Evolutionary conservation across 129 eudicot species (phyloP).

Genomic region (Chrysanthemum seticuspe): DNA sequence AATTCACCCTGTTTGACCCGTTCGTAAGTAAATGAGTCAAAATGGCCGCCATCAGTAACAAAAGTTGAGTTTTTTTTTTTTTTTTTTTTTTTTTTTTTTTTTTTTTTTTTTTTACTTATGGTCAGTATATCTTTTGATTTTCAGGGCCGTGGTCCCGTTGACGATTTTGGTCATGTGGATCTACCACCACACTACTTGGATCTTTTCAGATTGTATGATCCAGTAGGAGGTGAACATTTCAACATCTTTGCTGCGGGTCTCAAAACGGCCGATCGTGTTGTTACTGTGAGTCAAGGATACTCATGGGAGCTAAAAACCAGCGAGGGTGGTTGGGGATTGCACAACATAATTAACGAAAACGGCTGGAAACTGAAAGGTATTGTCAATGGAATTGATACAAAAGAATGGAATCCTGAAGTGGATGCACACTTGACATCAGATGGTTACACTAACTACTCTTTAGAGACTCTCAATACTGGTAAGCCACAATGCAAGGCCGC

Average conservation of each 20-base stretch:
- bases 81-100: background rate
- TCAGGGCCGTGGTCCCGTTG: constrained; percentile 95
- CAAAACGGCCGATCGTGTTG: constrained; percentile 82
- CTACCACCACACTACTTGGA: constrained; percentile 89
- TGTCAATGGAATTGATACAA: constrained; percentile 76
- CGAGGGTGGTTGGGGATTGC: constrained; percentile 98
- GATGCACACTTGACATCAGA: constrained; percentile 81
- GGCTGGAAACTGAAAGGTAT: constrained; percentile 87
- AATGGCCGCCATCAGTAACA: background rate
- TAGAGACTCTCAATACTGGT: constrained; percentile 67
- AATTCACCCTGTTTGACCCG: too few species aligned
- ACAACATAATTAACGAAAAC: constrained; percentile 67
- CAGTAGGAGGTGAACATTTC: constrained; percentile 90
- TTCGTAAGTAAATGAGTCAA: background rate
- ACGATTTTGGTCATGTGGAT: constrained; percentile 66
- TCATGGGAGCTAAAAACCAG: constrained; percentile 88
- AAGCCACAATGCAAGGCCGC: constrained; percentile 84
- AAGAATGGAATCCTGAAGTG: constrained; percentile 74
- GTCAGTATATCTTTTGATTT: background rate
- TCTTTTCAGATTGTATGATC: constrained; percentile 72
- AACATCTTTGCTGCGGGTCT: constrained; percentile 88
- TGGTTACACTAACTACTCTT: constrained; percentile 76
- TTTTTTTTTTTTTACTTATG: background rate
- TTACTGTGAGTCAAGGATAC: constrained; percentile 90
- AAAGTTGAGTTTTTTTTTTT: too few species aligned